Evolutionary conservation across 2,329 filamentous ascomycete species (phyloP).

Genomic region (Botrytis paeoniae): DNA sequence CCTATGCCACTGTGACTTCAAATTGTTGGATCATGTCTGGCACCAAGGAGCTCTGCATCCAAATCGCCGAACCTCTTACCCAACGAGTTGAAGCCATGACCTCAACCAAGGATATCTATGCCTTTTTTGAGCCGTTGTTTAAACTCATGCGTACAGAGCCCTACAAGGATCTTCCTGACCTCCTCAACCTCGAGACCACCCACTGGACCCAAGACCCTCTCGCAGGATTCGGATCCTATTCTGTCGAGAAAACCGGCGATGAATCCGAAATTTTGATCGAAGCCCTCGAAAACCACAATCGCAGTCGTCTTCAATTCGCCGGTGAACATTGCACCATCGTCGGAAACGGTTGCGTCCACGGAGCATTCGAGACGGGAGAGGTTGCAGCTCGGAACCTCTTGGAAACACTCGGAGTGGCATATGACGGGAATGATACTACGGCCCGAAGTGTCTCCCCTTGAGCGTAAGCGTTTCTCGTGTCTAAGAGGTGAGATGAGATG

Average conservation of each 20-base stretch:
- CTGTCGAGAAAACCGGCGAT: slow-evolving; percentile 46
- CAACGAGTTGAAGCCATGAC: slow-evolving; percentile 45
- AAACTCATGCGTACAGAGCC: slow-evolving; percentile 44
- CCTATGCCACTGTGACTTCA: slow-evolving; percentile 44
- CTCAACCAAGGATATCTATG: slow-evolving; percentile 39
- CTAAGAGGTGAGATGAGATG: slow-evolving; percentile 10
- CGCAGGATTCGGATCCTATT: slow-evolving; percentile 44
- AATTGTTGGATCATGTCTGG: slow-evolving; percentile 46
- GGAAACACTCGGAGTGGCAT: slow-evolving; percentile 38
- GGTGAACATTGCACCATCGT: slow-evolving; percentile 43
- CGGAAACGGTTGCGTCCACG: slow-evolving; percentile 45
- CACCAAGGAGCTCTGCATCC: slow-evolving; percentile 43
- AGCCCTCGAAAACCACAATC: slow-evolving; percentile 40
- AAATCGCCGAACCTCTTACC: slow-evolving; percentile 45
- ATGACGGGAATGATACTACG: slow-evolving; percentile 37
- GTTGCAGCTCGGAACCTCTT: slow-evolving; percentile 43
- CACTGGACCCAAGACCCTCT: slow-evolving; percentile 45
- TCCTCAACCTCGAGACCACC: slow-evolving; percentile 43
- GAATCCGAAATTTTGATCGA: slow-evolving; percentile 40
- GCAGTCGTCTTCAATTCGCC: slow-evolving; percentile 42
- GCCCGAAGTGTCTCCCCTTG: slow-evolving; percentile 27
- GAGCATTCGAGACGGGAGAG: slow-evolving; percentile 45
- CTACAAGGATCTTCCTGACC: slow-evolving; percentile 43
- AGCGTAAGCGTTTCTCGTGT: slow-evolving; percentile 14
- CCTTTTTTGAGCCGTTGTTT: slow-evolving; percentile 46